Percentiles rank a stretch among this genome's conserved stretches.
Evolutionary conservation across 192 early-diverging fungal genomes (phyloP).

Genomic region (Mortierella alpina): DNA sequence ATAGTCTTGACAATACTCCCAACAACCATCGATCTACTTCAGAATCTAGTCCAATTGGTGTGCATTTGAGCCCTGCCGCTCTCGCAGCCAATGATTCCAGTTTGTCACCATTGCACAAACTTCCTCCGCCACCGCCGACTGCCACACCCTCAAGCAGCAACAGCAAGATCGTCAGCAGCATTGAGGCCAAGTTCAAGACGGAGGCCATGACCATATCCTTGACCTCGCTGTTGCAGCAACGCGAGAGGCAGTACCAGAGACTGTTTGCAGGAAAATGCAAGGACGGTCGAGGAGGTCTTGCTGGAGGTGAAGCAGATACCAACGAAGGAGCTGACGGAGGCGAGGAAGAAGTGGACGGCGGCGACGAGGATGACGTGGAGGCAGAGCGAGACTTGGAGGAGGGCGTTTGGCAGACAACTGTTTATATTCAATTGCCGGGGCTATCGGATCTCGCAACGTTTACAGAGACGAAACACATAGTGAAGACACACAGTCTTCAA

Average conservation of each 20-base stretch:
- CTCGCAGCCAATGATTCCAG: too few relatives aligned
- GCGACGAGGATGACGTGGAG: not conserved
- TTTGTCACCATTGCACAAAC: not conserved
- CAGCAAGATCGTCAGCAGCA: constrained; percentile 23
- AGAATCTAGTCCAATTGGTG: too few relatives aligned
- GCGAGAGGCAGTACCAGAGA: constrained; percentile 20
- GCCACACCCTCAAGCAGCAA: not conserved
- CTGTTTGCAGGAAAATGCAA: not conserved
- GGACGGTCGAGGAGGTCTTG: too few relatives aligned
- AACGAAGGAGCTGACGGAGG: not conserved
- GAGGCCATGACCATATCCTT: constrained; percentile 18
- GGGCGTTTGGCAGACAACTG: constrained; percentile 25
- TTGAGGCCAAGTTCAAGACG: constrained; percentile 44
- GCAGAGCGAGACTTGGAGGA: not conserved
- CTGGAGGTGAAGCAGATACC: not conserved
- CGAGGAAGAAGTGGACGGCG: not conserved
- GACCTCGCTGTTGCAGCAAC: constrained; percentile 17
- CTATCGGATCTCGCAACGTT: constrained; percentile 26
- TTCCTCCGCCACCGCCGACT: not conserved
- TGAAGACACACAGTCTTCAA: constrained; percentile 30
- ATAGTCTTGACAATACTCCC: constrained; percentile 28
- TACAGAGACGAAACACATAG: constrained; percentile 40
- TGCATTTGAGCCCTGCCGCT: too few relatives aligned
- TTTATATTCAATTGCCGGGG: constrained; percentile 35
- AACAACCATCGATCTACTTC: not conserved